Evolutionary conservation across 1,284 basidiomycete genomes (phyloP).

Genomic region (Pterulicium gracile): DNA sequence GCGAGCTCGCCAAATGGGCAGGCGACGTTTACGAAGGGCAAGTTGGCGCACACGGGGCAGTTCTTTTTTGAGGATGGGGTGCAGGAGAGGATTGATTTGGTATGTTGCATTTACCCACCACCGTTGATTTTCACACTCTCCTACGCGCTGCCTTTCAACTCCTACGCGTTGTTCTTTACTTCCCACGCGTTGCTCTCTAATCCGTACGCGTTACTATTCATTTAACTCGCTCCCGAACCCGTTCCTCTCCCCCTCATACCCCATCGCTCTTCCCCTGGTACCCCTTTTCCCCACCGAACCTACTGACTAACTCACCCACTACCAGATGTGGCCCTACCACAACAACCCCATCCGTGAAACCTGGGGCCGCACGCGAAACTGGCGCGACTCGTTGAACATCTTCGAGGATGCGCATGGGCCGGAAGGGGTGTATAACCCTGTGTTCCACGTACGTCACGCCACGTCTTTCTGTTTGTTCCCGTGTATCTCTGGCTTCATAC

Average conservation of each 20-base stretch:
- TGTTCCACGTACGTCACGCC: conserved; percentile 35
- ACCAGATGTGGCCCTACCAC: conserved; percentile 35
- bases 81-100: conserved; percentile 36
- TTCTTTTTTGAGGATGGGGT: conserved; percentile 57
- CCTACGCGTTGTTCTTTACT: background rate
- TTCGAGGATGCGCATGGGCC: conserved; percentile 35
- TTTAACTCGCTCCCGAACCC: background rate
- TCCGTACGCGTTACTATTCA: background rate
- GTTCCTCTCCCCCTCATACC: no score
- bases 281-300: no score
- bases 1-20: no score
- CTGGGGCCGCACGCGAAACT: conserved; percentile 34
- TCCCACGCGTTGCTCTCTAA: background rate
- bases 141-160: background rate
- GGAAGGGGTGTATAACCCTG: conserved; percentile 36
- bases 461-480: background rate
- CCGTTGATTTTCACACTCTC: background rate
- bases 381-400: conserved; percentile 37
- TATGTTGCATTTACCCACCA: conserved; percentile 12
- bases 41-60: conserved; percentile 46
- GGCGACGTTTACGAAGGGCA: conserved; percentile 33
- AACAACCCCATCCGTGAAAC: conserved; percentile 34
- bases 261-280: no score
- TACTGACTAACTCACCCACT: no score
- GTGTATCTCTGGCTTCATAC: no score